Percentiles rank a stretch among this genome's conserved stretches.
Evolutionary conservation across 345 rosid genomes (phyloP).

Genomic region (Trapa incisa): DNA sequence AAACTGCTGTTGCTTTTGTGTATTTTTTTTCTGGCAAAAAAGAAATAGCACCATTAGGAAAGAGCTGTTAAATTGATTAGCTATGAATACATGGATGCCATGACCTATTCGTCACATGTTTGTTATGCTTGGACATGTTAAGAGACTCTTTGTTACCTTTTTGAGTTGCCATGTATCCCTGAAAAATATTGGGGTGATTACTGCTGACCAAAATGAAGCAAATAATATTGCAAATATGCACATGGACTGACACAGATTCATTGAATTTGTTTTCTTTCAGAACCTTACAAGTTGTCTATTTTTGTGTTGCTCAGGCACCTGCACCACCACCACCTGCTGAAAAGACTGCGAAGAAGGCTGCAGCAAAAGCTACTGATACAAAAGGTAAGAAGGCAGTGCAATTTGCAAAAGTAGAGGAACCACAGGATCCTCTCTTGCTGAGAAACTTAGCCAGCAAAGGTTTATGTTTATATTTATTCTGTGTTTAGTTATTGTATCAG

Average conservation of each 20-base stretch:
- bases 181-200: neutral
- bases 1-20: neutral
- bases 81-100: neutral
- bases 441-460: constrained; percentile 45
- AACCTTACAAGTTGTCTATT: neutral
- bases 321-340: constrained; percentile 23
- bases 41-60: neutral
- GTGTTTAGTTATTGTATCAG: neutral
- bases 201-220: neutral
- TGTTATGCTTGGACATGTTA: neutral
- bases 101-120: no score
- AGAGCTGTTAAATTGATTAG: neutral
- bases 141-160: neutral
- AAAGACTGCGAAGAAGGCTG: constrained; percentile 25
- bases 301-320: constrained; percentile 16
- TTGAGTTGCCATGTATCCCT: neutral
- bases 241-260: neutral
- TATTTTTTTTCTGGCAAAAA: neutral
- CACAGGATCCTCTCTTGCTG: constrained; percentile 33
- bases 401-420: constrained; percentile 19
- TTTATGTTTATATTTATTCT: neutral
- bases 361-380: constrained; percentile 18
- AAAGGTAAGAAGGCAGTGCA: constrained; percentile 20
- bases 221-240: neutral
- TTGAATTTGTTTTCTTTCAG: neutral